Evolutionary conservation across 2,329 filamentous ascomycete genomes (phyloP).

Genomic region (Botrytis fragariae): DNA sequence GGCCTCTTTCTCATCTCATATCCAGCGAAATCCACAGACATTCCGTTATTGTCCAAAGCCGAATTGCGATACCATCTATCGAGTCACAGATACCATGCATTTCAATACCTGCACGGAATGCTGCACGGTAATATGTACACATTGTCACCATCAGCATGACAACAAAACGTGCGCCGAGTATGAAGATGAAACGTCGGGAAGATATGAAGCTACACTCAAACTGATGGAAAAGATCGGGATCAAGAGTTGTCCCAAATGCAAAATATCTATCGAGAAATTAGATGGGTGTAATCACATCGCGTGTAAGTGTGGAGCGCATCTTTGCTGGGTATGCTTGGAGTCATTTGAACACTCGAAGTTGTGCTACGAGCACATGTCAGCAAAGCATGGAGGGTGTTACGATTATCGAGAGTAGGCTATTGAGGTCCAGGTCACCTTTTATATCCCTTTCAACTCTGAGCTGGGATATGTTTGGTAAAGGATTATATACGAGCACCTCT

Average conservation of each 20-base stretch:
- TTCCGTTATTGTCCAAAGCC: conserved; percentile 19
- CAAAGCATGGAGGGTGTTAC: conserved; percentile 16
- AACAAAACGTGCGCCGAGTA: conserved; percentile 26
- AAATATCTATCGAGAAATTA: conserved; percentile 31
- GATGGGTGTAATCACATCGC: conserved; percentile 49
- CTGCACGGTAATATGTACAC: conserved; percentile 21
- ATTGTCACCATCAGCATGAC: conserved; percentile 26
- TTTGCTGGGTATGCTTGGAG: conserved; percentile 49
- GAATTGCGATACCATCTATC: conserved; percentile 16
- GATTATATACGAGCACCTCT: neutral
- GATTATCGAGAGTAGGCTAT: neutral
- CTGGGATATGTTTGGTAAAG: neutral
- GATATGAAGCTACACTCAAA: conserved; percentile 23
- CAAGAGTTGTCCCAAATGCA: conserved; percentile 42
- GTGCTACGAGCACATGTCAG: conserved; percentile 34
- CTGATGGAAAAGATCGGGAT: conserved; percentile 41
- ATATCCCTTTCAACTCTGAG: neutral
- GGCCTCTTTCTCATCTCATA: conserved; percentile 20
- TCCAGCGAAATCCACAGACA: conserved; percentile 20
- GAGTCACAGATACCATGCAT: neutral
- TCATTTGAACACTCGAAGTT: conserved; percentile 34
- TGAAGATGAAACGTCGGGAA: conserved; percentile 23
- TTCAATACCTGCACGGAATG: conserved; percentile 9
- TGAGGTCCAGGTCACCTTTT: too few species aligned
- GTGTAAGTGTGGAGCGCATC: conserved; percentile 45